Conservation (phyloP, 306 rosid species). For the Neltuma alba region DNA sequence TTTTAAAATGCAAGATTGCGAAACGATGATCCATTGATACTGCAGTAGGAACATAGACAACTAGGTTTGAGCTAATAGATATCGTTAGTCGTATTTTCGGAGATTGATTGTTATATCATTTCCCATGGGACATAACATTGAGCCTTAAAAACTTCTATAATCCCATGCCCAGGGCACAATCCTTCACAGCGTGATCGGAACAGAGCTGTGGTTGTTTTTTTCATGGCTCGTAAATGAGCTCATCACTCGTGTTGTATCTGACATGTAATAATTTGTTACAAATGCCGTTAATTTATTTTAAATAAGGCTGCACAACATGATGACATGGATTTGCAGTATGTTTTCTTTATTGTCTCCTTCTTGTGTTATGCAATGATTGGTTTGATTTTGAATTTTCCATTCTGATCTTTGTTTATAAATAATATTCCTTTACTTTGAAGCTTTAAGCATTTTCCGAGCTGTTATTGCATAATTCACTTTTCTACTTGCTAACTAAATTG, state of each 20-base stretch:
- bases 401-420: slow-evolving; percentile 13
- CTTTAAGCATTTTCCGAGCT: background rate
- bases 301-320: background rate
- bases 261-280: background rate
- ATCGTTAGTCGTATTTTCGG: background rate
- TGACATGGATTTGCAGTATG: background rate
- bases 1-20: background rate
- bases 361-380: slow-evolving; percentile 15
- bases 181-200: background rate
- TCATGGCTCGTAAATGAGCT: background rate
- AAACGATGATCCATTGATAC: background rate
- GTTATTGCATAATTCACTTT: slow-evolving; percentile 2
- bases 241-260: background rate
- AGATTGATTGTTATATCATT: background rate
- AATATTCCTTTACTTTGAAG: background rate
- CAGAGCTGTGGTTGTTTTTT: background rate
- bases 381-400: slow-evolving; percentile 16
- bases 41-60: background rate
- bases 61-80: background rate
- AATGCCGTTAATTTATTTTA: background rate
- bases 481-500: background rate
- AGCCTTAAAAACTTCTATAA: background rate
- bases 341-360: background rate
- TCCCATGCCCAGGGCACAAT: background rate
- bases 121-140: background rate